Conservation (phyloP, 2,329 filamentous ascomycete species). For the Exophiala alcalophila region DNA sequence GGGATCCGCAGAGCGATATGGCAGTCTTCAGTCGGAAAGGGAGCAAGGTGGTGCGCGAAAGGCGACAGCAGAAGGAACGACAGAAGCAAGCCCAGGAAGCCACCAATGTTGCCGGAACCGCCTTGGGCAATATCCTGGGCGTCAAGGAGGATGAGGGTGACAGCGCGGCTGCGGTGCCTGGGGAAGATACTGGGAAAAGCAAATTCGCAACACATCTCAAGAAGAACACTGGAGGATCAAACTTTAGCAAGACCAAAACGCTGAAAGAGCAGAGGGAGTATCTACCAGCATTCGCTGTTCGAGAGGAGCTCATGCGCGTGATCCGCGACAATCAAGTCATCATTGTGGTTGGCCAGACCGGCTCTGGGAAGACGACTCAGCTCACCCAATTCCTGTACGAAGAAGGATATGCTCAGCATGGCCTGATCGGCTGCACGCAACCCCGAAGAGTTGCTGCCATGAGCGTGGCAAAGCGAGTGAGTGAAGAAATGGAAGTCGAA, state of each 20-base stretch:
- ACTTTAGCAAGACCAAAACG: constrained; percentile 89
- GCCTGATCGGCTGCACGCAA: constrained; percentile 94
- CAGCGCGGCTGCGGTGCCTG: constrained; percentile 74
- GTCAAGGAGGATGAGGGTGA: constrained; percentile 87
- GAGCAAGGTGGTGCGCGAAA: constrained; percentile 87
- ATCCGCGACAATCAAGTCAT: constrained; percentile 96
- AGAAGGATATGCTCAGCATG: constrained; percentile 79
- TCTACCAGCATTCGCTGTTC: constrained; percentile 90
- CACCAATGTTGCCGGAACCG: constrained; percentile 86
- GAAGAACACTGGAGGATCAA: constrained; percentile 74
- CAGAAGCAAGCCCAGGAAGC: constrained; percentile 94
- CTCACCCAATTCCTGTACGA: constrained; percentile 93
- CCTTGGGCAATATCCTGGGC: constrained; percentile 91
- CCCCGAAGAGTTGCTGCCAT: constrained; percentile 95
- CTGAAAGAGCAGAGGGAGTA: constrained; percentile 88
- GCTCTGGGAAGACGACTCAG: constrained; percentile 96
- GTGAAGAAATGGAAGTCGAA: constrained; percentile 95
- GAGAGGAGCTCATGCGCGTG: constrained; percentile 85
- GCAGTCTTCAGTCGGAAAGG: constrained; percentile 96
- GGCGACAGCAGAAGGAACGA: constrained; percentile 85
- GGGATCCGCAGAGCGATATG: constrained; percentile 96
- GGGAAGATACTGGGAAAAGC: constrained; percentile 65
- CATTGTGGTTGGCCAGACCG: constrained; percentile 95
- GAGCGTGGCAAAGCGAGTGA: constrained; percentile 96
- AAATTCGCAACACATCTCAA: constrained; percentile 93